Evolutionary conservation across 2,329 filamentous ascomycete genomes (phyloP).

Genomic region (Pyrenophora seminiperda): DNA sequence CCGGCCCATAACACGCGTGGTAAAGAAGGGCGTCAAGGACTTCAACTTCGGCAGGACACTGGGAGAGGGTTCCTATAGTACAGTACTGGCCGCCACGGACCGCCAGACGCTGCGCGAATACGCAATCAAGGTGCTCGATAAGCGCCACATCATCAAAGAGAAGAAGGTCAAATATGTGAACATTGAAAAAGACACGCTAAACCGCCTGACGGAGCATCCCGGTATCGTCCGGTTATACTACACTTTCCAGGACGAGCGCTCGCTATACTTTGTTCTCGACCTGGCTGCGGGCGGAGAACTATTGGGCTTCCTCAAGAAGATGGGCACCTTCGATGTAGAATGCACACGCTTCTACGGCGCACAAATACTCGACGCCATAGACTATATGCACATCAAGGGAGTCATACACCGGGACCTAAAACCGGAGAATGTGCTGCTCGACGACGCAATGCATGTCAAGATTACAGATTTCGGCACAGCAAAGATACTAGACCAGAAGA

Average conservation of each 20-base stretch:
- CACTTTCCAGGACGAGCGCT: slow-evolving; percentile 96
- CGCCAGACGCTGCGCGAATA: slow-evolving; percentile 94
- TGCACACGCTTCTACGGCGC: slow-evolving; percentile 94
- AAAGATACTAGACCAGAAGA: slow-evolving; percentile 74
- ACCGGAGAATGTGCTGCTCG: slow-evolving; percentile 93
- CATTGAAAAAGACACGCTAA: slow-evolving; percentile 97
- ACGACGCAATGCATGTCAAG: slow-evolving; percentile 96
- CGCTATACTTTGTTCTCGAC: slow-evolving; percentile 95
- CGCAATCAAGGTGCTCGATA: slow-evolving; percentile 97
- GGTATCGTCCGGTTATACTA: slow-evolving; percentile 97
- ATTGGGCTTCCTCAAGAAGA: slow-evolving; percentile 89
- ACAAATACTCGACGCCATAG: slow-evolving; percentile 93
- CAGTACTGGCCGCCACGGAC: slow-evolving; percentile 89
- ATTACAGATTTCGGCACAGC: slow-evolving; percentile 99
- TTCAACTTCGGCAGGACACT: slow-evolving; percentile 91
- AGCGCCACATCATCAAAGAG: slow-evolving; percentile 99
- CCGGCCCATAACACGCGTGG: slow-evolving; percentile 76
- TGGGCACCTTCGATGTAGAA: slow-evolving; percentile 91
- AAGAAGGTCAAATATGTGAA: slow-evolving; percentile 99
- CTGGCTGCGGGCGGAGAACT: slow-evolving; percentile 91
- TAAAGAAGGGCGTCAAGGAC: slow-evolving; percentile 97
- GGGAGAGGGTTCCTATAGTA: slow-evolving; percentile 97
- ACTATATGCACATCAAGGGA: slow-evolving; percentile 96
- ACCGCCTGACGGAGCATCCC: slow-evolving; percentile 92
- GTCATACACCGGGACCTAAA: slow-evolving; percentile 97